Base-by-base conservation (phyloP, 2,329 filamentous ascomycete species). In the Tothia fuscella region DNA sequence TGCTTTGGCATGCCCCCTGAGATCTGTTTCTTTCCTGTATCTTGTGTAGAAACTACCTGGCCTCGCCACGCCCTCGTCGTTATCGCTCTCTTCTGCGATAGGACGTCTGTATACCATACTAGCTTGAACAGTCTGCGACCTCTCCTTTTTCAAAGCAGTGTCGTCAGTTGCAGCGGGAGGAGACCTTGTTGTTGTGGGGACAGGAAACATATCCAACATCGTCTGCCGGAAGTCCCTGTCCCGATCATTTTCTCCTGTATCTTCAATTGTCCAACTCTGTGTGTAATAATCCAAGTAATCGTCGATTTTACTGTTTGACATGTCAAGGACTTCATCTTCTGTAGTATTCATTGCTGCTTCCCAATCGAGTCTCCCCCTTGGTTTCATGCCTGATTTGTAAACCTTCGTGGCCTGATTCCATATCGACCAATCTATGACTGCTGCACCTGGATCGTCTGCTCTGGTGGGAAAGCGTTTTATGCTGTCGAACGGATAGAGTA, bases 211-310 rank as follows among this genome's bases (percentile, higher is more conserved):
- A 4, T 54, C 48, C 46, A 63, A 64, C 24, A 69, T 47, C 5
- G 56, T 54, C 33, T 54, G 53, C 25, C 58, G 53, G 46, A 65
- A 66, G 21, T 66, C 61, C 25, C 58, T 57, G 19, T 59, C 56
- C 17, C 53, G 50, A 12, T 53, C 56, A 9, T 54, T 51, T 24
- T 59, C 55, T 10, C 57, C 51, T 13, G 59, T 51, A 39, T 60
- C 57, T 43, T 71, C 65, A 47, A 67, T 64, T 34, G 75, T 58
- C 66, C 77, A 83, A 33, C 70, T 80, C 44, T 70, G 68, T 53
- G 83, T 77, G 55, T 82, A 88, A 78, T 82, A 91, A 57, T 85
- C 75, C 59, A 93, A 68, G 53, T 87, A 89, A 45, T 81, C 72
- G 51, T 88, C 82, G 28, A 89, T 62, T 47, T 81, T 70, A 17